These are phyloP conservation scores for Lichtheimia ramosa DNA, from an alignment of 371 early-diverging fungal genomes.

Conservation along the genomic window DNA sequence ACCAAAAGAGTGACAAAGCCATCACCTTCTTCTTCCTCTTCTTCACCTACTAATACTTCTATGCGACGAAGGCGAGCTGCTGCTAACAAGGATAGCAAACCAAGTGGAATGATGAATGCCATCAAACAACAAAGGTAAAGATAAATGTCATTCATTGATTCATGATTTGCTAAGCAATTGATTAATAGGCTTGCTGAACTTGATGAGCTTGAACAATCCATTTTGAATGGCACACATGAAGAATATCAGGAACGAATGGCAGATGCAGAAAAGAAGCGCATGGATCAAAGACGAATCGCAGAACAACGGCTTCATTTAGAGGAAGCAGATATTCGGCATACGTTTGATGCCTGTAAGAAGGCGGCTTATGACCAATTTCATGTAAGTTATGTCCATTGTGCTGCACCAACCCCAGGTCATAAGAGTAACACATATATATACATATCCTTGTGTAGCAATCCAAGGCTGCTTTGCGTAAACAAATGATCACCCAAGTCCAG, in stretches of 20 bases:
- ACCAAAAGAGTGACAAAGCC: constrained; percentile 10
- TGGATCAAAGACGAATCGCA: constrained; percentile 2
- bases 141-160: background rate
- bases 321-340: constrained; percentile 14
- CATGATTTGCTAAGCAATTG: background rate
- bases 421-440: background rate
- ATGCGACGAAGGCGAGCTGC: constrained; percentile 6
- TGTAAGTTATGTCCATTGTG: constrained; percentile 13
- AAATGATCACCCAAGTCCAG: constrained; percentile 19
- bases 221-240: constrained; percentile 15
- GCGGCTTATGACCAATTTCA: constrained; percentile 22
- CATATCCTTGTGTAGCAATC: constrained; percentile 13
- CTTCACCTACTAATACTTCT: background rate
- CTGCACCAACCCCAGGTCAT: constrained; percentile 2
- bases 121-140: constrained; percentile 6
- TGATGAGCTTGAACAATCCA: constrained; percentile 17
- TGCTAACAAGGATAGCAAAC: constrained; percentile 5
- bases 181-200: constrained; percentile 17
- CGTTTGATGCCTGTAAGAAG: constrained; percentile 17
- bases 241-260: constrained; percentile 16
- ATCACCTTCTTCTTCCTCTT: background rate
- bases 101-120: constrained; percentile 11
- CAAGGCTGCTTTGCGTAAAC: constrained; percentile 14
- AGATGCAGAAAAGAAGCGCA: constrained; percentile 16
- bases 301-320: constrained; percentile 13